Conservation (phyloP, 148 eudicot species). For the Vaccinium darrowii region DNA sequence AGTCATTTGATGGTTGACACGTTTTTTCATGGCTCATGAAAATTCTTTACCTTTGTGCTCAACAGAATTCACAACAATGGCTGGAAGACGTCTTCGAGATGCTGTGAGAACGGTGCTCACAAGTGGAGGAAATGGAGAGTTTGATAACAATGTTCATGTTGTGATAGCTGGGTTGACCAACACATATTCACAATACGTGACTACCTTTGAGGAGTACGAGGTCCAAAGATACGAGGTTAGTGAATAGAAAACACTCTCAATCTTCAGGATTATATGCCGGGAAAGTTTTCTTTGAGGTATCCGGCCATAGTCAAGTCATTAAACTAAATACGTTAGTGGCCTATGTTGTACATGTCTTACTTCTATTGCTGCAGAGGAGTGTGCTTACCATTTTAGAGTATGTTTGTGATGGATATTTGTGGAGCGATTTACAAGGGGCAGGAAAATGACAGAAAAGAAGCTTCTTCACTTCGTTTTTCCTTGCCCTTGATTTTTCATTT, state of each 20-base stretch:
- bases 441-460: not conserved
- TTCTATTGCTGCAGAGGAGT: not conserved
- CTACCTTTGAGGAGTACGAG: constrained; percentile 88
- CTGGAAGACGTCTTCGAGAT: constrained; percentile 96
- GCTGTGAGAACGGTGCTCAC: constrained; percentile 66
- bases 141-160: constrained; percentile 53
- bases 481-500: not conserved
- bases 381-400: not conserved
- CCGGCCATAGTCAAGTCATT: not conserved
- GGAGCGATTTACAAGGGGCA: not conserved
- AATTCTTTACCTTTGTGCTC: constrained; percentile 1
- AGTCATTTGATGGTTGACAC: not conserved
- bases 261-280: not conserved
- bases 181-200: constrained; percentile 87
- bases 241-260: constrained; percentile 8
- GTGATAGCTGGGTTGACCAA: constrained; percentile 98
- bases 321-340: not conserved
- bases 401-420: not conserved
- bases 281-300: not conserved
- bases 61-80: constrained; percentile 94
- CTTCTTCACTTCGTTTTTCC: not conserved
- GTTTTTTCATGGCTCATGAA: not conserved
- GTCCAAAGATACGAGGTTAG: constrained; percentile 97
- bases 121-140: constrained; percentile 44
- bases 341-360: not conserved